Evolutionary conservation across 495 filamentous ascomycete species (phyloP).

Genomic region (Annulohypoxylon bovei): DNA sequence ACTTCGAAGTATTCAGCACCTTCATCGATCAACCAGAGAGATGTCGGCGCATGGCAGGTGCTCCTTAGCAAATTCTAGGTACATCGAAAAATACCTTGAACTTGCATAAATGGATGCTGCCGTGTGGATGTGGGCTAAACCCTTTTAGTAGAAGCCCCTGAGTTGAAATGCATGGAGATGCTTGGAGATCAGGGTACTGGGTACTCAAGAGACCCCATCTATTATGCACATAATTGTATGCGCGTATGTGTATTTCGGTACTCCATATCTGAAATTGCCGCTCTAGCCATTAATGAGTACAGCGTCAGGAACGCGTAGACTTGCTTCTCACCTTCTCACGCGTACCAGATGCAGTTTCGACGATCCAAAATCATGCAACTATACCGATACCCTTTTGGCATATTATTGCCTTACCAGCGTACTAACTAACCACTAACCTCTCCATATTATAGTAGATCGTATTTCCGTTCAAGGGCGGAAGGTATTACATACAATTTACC

Average conservation of each 20-base stretch:
- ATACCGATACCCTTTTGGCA: neutral
- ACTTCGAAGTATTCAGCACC: neutral
- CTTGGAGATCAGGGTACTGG: constrained; percentile 30
- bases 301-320: constrained; percentile 26
- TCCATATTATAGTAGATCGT: constrained; percentile 1
- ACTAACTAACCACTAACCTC: neutral
- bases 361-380: constrained; percentile 32
- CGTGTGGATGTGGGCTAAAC: constrained; percentile 1
- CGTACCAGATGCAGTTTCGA: constrained; percentile 19
- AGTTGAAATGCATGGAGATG: constrained; percentile 27
- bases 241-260: constrained; percentile 7
- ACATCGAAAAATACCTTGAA: constrained; percentile 6
- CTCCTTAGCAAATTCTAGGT: constrained; percentile 18
- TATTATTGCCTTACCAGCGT: neutral
- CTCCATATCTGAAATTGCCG: constrained; percentile 21
- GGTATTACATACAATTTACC: neutral
- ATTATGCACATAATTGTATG: constrained; percentile 36
- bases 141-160: constrained; percentile 35
- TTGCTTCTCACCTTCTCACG: neutral
- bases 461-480: neutral
- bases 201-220: constrained; percentile 8
- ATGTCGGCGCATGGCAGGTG: constrained; percentile 12
- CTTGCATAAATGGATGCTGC: constrained; percentile 26
- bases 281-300: constrained; percentile 20
- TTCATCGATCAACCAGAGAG: constrained; percentile 20